Evolutionary conservation across 129 eudicot genomes (phyloP).

Genomic region (Glebionis coronaria): DNA sequence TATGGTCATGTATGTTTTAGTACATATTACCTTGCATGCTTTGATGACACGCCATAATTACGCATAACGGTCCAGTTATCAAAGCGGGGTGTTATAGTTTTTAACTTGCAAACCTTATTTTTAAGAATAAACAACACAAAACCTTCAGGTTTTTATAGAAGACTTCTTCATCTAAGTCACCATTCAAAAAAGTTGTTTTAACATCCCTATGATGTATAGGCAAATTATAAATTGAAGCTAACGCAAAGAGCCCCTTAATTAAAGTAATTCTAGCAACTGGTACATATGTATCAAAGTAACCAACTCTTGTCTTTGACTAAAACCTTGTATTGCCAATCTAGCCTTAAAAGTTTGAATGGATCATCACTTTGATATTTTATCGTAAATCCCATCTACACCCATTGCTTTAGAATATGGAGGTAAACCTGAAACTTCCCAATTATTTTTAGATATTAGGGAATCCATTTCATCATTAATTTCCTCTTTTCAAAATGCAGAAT

Average conservation of each 20-base stretch:
- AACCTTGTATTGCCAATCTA: constrained; percentile 17
- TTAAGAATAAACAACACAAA: background rate
- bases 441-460: background rate
- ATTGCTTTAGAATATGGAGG: constrained; percentile 18
- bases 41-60: too few relatives aligned
- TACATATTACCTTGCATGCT: too few relatives aligned
- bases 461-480: background rate
- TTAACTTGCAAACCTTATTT: background rate
- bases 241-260: constrained; percentile 3
- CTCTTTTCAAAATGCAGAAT: background rate
- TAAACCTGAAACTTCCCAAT: constrained; percentile 9
- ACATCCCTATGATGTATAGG: background rate
- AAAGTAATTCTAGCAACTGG: constrained; percentile 24
- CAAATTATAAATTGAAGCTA: constrained; percentile 9
- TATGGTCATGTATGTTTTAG: too few relatives aligned
- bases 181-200: background rate
- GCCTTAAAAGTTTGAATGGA: constrained; percentile 10
- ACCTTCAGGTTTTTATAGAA: background rate
- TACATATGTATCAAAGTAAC: constrained; percentile 21
- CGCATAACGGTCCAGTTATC: too few relatives aligned
- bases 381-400: constrained; percentile 16
- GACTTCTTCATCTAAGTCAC: constrained; percentile 3
- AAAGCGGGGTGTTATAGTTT: too few relatives aligned
- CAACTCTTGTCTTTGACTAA: constrained; percentile 17
- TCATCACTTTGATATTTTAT: constrained; percentile 2